Percentiles rank a stretch among this genome's conserved stretches.
Conservation (phyloP, 2,329 filamentous ascomycete species). For the Nothopassalora personata region DNA sequence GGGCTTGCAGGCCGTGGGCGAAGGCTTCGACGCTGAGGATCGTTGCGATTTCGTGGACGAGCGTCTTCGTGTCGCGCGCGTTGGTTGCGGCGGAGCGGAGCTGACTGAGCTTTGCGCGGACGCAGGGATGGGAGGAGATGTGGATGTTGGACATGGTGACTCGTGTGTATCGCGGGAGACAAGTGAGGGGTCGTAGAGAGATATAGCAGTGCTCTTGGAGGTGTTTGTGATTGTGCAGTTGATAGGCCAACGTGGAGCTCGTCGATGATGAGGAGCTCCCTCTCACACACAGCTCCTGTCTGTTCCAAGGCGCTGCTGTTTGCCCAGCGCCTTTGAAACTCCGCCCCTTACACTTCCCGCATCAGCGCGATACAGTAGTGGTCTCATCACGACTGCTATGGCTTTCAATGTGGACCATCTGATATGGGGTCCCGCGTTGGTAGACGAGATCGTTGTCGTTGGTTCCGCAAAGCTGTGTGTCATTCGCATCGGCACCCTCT, state of each 20-base stretch:
- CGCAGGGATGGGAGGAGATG: conserved; percentile 78
- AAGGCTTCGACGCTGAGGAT: conserved; percentile 81
- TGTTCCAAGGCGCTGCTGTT: background rate
- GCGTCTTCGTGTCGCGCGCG: conserved; percentile 68
- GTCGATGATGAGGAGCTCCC: background rate
- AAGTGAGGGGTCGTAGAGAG: background rate
- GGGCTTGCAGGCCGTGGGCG: conserved; percentile 54
- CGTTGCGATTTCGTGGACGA: conserved; percentile 80
- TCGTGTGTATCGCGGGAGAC: background rate
- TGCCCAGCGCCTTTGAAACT: background rate
- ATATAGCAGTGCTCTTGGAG: background rate
- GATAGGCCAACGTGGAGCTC: background rate
- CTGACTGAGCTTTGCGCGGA: conserved; percentile 83
- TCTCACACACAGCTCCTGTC: background rate
- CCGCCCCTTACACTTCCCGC: background rate
- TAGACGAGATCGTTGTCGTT: too few species aligned
- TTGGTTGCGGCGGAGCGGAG: conserved; percentile 68
- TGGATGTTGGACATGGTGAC: conserved; percentile 51
- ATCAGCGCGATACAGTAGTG: background rate
- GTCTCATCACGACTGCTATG: background rate
- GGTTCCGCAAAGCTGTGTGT: background rate
- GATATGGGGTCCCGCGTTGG: background rate
- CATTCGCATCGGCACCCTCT: background rate
- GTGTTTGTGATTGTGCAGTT: background rate
- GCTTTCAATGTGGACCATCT: background rate